phyloP scores from a whole-genome alignment of 2,329 filamentous ascomycete genomes.

The Ophiognomonia clavigignenti-juglandacearum region DNA sequence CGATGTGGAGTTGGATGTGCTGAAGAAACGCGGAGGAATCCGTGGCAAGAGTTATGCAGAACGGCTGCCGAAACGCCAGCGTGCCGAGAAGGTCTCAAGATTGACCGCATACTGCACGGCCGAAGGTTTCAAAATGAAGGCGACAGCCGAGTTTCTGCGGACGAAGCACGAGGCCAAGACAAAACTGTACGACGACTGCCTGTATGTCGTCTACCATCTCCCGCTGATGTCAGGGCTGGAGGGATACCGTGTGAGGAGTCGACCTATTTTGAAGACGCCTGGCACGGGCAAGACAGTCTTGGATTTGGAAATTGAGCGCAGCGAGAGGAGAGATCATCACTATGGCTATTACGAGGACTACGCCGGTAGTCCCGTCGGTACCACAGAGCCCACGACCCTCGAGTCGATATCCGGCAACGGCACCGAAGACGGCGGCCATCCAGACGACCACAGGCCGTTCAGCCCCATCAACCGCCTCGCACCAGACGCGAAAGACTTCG shows the following conservation, averaged over 20 bases:
- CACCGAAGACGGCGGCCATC: conserved; percentile 16
- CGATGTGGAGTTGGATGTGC: conserved; percentile 62
- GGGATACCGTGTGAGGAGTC: conserved; percentile 83
- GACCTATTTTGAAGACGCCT: conserved; percentile 86
- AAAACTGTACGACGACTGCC: conserved; percentile 95
- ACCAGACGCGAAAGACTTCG: conserved; percentile 72
- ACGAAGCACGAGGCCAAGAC: conserved; percentile 86
- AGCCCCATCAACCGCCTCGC: conserved; percentile 56
- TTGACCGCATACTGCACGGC: conserved; percentile 96
- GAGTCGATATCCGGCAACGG: conserved; percentile 26
- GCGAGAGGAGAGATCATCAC: conserved; percentile 81
- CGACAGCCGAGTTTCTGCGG: conserved; percentile 82
- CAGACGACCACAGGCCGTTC: conserved; percentile 31
- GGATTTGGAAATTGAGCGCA: conserved; percentile 93
- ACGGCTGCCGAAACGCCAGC: conserved; percentile 78
- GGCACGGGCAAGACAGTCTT: conserved; percentile 84
- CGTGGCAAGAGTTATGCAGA: conserved; percentile 90
- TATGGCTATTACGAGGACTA: conserved; percentile 83
- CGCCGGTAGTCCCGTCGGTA: conserved; percentile 38
- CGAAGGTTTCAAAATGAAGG: conserved; percentile 84
- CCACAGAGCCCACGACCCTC: conserved; percentile 5
- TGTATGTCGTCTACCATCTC: conserved; percentile 93
- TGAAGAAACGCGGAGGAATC: conserved; percentile 57
- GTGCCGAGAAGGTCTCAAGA: conserved; percentile 81
- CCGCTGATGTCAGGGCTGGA: conserved; percentile 81